Percentiles rank a stretch among this genome's conserved stretches.
Conservation (phyloP, 495 filamentous ascomycete genomes). For the Daldinia bambusicola region DNA sequence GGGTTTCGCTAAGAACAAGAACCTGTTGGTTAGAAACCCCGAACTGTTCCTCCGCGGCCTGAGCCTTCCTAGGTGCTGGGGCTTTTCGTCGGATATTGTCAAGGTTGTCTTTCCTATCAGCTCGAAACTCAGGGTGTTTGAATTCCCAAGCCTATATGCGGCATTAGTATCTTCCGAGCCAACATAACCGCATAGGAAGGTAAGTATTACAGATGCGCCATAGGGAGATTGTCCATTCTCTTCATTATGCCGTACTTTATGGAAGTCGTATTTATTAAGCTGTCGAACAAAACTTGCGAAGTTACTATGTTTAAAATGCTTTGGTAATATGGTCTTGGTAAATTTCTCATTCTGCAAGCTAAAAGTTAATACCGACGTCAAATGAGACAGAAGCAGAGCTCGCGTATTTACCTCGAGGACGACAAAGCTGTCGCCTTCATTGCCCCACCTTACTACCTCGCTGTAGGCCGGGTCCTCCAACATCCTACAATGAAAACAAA, state of each 20-base stretch:
- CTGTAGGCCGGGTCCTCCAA: slow-evolving; percentile 94
- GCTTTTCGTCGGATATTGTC: slow-evolving; percentile 98
- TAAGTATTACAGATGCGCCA: slow-evolving; percentile 79
- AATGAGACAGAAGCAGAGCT: slow-evolving; percentile 7
- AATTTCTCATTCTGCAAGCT: slow-evolving; percentile 89
- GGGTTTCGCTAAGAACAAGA: slow-evolving; percentile 84
- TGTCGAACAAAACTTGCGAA: slow-evolving; percentile 99
- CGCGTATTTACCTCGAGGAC: slow-evolving; percentile 82
- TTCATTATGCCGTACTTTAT: slow-evolving; percentile 98
- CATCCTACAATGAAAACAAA: slow-evolving; percentile 72
- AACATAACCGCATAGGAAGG: slow-evolving; percentile 5
- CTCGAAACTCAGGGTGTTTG: slow-evolving; percentile 95
- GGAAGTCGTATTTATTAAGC: slow-evolving; percentile 99
- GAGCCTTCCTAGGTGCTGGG: slow-evolving; percentile 85
- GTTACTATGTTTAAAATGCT: slow-evolving; percentile 99
- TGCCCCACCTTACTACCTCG: slow-evolving; percentile 93
- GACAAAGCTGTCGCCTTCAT: slow-evolving; percentile 94
- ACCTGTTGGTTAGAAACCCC: slow-evolving; percentile 82
- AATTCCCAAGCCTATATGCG: slow-evolving; percentile 89
- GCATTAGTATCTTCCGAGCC: slow-evolving; percentile 40
- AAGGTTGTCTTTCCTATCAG: slow-evolving; percentile 93
- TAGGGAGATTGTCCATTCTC: slow-evolving; percentile 92
- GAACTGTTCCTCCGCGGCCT: slow-evolving; percentile 74
- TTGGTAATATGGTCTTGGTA: slow-evolving; percentile 94
- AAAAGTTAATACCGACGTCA: slow-evolving; percentile 18